Percentiles rank a stretch among this genome's conserved stretches.
These are phyloP conservation scores for Basidiobolus meristosporus DNA, from an alignment of 371 early-diverging fungal species.

Conservation along the genomic window DNA sequence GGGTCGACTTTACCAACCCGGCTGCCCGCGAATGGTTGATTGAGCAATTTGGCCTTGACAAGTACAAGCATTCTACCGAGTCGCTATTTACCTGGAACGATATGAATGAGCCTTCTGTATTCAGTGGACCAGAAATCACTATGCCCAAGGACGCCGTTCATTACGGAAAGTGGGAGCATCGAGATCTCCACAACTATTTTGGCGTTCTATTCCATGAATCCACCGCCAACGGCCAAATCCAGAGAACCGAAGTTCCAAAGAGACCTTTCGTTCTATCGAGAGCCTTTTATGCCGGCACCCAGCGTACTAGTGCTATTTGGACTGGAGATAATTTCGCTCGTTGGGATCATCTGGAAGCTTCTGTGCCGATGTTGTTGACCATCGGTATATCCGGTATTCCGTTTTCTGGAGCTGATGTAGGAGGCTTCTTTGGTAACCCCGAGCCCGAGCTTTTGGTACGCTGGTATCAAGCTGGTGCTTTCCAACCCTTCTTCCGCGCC, in stretches of 20 bases:
- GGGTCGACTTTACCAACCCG: slow-evolving; percentile 73
- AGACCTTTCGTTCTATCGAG: slow-evolving; percentile 78
- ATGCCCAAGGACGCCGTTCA: slow-evolving; percentile 81
- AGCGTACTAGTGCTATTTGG: slow-evolving; percentile 79
- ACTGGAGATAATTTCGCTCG: slow-evolving; percentile 77
- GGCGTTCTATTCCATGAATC: slow-evolving; percentile 38
- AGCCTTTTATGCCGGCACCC: slow-evolving; percentile 79
- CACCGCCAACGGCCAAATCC: slow-evolving; percentile 29
- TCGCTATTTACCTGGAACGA: slow-evolving; percentile 80
- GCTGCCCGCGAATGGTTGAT: slow-evolving; percentile 71
- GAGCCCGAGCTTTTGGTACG: slow-evolving; percentile 55
- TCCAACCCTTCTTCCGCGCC: slow-evolving; percentile 84
- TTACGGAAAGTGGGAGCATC: slow-evolving; percentile 56
- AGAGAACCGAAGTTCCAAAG: slow-evolving; percentile 21
- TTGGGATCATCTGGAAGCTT: slow-evolving; percentile 60
- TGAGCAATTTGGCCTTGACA: slow-evolving; percentile 34
- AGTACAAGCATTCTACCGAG: slow-evolving; percentile 47
- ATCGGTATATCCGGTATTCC: slow-evolving; percentile 52
- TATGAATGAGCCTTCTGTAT: slow-evolving; percentile 88
- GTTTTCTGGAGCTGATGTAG: slow-evolving; percentile 79
- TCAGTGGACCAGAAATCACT: slow-evolving; percentile 81
- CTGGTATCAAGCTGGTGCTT: slow-evolving; percentile 82
- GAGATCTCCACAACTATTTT: slow-evolving; percentile 79
- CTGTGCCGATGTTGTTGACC: slow-evolving; percentile 65
- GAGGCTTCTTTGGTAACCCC: slow-evolving; percentile 84